These are phyloP conservation scores for Penicillium palitans DNA, from an alignment of 2,329 filamentous ascomycete species.

Conservation along the genomic window DNA sequence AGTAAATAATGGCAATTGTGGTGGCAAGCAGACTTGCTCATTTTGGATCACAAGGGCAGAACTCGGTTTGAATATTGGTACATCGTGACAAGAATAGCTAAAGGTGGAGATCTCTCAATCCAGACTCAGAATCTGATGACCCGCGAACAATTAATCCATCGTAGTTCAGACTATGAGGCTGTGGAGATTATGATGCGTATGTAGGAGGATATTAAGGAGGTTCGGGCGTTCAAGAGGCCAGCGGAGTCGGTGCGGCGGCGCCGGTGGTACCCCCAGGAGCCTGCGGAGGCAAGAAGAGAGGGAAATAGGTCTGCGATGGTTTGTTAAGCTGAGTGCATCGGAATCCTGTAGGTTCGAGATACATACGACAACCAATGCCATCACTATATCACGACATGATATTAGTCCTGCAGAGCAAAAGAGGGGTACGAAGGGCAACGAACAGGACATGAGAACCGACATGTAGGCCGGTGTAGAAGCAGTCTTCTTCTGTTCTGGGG, in stretches of 20 bases:
- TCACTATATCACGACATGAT: conserved; percentile 47
- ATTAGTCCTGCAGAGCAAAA: conserved; percentile 15
- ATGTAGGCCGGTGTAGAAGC: conserved; percentile 70
- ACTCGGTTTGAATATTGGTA: conserved; percentile 15
- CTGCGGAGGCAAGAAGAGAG: conserved; percentile 62
- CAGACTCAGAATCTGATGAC: not conserved
- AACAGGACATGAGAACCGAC: conserved; percentile 76
- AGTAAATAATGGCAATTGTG: not conserved
- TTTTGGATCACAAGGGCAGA: conserved; percentile 10
- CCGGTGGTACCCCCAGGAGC: conserved; percentile 30
- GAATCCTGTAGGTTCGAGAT: not conserved
- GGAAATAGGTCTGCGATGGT: conserved; percentile 59
- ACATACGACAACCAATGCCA: conserved; percentile 58
- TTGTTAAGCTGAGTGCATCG: conserved; percentile 13
- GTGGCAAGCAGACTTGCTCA: not conserved
- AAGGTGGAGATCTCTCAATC: not conserved
- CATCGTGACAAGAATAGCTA: conserved; percentile 4
- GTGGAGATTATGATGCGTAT: conserved; percentile 7
- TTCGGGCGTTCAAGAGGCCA: conserved; percentile 36
- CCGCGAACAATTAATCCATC: not conserved
- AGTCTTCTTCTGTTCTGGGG: conserved; percentile 56
- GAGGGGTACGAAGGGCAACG: conserved; percentile 35
- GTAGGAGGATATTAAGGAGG: conserved; percentile 12
- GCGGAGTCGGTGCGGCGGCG: conserved; percentile 52
- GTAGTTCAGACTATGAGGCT: not conserved